Percentiles rank a stretch among this genome's conserved stretches.
Evolutionary conservation across 2,329 filamentous ascomycete genomes (phyloP).

Genomic region (Cladobotryum mycophilum): DNA sequence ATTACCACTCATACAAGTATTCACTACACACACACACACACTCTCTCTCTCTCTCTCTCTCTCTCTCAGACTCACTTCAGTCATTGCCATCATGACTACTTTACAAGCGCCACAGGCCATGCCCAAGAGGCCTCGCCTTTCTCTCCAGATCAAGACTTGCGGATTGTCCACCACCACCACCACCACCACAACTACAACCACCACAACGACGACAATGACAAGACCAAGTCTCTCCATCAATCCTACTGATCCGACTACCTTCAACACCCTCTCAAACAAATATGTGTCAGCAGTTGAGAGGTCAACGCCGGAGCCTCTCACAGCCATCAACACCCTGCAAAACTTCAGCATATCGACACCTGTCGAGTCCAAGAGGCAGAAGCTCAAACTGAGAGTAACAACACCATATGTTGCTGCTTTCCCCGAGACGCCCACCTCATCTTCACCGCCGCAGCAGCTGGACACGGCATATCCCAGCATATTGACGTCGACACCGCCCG

Average conservation of each 20-base stretch:
- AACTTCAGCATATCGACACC: constrained; percentile 27
- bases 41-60: too few relatives aligned
- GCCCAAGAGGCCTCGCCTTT: constrained; percentile 49
- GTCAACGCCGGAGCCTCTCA: constrained; percentile 46
- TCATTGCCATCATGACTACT: constrained; percentile 26
- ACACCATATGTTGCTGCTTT: constrained; percentile 42
- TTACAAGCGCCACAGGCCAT: constrained; percentile 14
- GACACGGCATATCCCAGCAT: constrained; percentile 46
- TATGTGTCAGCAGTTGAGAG: constrained; percentile 58
- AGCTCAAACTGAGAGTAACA: constrained; percentile 27
- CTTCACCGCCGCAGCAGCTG: constrained; percentile 40
- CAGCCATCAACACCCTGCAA: constrained; percentile 40
- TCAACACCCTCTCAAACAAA: constrained; percentile 61
- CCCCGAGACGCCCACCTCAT: constrained; percentile 48
- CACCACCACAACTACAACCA: constrained; percentile 26
- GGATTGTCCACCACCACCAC: constrained; percentile 22
- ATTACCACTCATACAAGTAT: too few relatives aligned
- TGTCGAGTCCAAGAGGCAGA: constrained; percentile 22
- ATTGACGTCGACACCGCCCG: constrained; percentile 54
- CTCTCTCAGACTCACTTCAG: neutral
- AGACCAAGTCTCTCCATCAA: constrained; percentile 35
- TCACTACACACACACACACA: too few relatives aligned
- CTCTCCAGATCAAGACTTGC: constrained; percentile 47
- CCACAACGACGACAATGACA: constrained; percentile 27
- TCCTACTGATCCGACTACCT: constrained; percentile 54